A percentile compares a stretch with the other conserved stretches of the same genome.
Conservation (phyloP, 1,284 basidiomycete species). For the Apiotrichum gamsii region DNA sequence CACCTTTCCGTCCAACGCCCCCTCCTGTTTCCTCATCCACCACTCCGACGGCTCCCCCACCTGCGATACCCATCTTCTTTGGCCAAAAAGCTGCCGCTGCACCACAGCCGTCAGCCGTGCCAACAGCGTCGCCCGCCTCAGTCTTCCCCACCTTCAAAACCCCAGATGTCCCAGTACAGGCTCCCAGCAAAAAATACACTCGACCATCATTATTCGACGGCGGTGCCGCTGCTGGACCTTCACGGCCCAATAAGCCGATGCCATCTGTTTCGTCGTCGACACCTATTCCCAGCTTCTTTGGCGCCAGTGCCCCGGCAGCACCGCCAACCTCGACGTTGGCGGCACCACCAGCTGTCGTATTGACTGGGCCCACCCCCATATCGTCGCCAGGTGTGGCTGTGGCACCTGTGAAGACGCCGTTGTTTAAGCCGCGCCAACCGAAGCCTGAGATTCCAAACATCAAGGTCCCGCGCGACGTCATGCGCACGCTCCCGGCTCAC, state of each 20-base stretch:
- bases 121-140: neutral
- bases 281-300: constrained; percentile 18
- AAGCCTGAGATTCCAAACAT: constrained; percentile 8
- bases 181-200: too few relatives aligned
- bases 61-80: constrained; percentile 5
- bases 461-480: constrained; percentile 4
- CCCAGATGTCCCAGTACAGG: too few relatives aligned
- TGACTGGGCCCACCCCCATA: too few relatives aligned
- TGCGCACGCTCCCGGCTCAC: constrained; percentile 8
- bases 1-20: neutral
- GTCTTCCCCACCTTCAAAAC: neutral
- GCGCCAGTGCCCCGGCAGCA: constrained; percentile 5
- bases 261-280: too few relatives aligned
- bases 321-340: constrained; percentile 2
- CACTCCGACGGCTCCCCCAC: neutral
- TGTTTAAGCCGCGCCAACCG: neutral
- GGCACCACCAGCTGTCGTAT: neutral
- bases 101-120: neutral
- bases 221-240: too few relatives aligned
- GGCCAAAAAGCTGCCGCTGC: neutral
- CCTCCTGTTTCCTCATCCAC: neutral
- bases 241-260: too few relatives aligned
- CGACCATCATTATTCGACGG: too few relatives aligned
- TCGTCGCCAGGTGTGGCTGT: too few relatives aligned
- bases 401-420: too few relatives aligned